These are phyloP conservation scores for Extremus antarcticus DNA, from an alignment of 495 filamentous ascomycete genomes.

Conservation along the genomic window DNA sequence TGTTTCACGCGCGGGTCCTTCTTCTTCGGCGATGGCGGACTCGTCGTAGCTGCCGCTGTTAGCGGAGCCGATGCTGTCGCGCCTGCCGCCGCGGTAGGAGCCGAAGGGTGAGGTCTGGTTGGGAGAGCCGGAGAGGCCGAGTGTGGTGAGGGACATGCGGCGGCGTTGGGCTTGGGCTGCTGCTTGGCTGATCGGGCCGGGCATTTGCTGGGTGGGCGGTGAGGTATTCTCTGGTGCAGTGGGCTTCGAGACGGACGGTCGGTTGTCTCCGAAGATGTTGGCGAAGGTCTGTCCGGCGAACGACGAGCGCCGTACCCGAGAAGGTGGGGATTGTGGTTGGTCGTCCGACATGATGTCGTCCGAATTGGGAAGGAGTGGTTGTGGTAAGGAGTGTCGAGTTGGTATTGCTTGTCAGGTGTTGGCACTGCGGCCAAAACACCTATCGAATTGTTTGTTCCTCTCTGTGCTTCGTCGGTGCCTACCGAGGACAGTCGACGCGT, in stretches of 20 bases:
- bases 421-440: not conserved
- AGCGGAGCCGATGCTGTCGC: constrained; percentile 59
- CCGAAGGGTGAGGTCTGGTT: constrained; percentile 47
- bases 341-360: constrained; percentile 22
- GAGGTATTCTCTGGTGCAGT: constrained; percentile 4
- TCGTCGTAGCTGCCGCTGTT: constrained; percentile 73
- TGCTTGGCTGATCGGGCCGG: constrained; percentile 56
- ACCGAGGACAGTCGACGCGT: not conserved
- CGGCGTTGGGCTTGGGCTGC: constrained; percentile 59
- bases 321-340: constrained; percentile 20
- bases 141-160: constrained; percentile 75
- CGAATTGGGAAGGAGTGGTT: not conserved
- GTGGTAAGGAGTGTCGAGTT: not conserved
- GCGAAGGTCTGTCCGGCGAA: constrained; percentile 30
- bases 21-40: constrained; percentile 74
- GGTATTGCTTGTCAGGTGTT: not conserved
- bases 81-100: constrained; percentile 44
- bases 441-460: not conserved
- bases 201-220: constrained; percentile 33
- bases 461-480: not conserved
- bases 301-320: constrained; percentile 27
- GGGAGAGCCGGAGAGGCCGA: constrained; percentile 75
- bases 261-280: constrained; percentile 27
- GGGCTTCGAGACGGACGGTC: not conserved
- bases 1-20: constrained; percentile 30